Base-by-base conservation (phyloP, 345 rosid genomes). In the Citrus australasica region DNA sequence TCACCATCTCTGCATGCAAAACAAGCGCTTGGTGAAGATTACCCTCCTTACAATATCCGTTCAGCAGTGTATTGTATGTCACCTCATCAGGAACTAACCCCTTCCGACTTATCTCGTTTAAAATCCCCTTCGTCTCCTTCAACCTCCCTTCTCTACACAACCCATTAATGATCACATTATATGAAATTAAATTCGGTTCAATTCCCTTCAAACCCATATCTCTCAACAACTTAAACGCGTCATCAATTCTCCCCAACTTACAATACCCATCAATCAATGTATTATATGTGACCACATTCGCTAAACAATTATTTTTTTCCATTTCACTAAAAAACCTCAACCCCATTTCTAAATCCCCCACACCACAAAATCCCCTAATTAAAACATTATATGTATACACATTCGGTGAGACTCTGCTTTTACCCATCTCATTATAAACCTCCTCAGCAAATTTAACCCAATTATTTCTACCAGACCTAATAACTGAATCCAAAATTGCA, bases 281-380 rank as follows among this genome's bases (percentile, higher is more conserved):
- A 78, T 93, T 93, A 86, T 88, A 90, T 0, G 98, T 91, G 79
- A 94, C 98, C 85, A 93, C 97, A 85, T 94, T 93, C 4, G 95
- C 93, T 78, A 89, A 76, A 81, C 97, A 90, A 9, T 89, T 91
- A 22, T 83, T 84, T 76, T 58, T 83, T 85, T 94, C 95, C 98
- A 94, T 94, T 46, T 76, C 80, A 67, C 53, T 40, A 37, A 94
- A 87, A 64, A 93, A 76, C 14, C 35, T 48, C 35, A 89, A 70
- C 22, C 95, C 97, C 90, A 81, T 89, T 51, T 90, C 89, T 70
- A 94, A 59, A 86, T 94, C 89, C 78, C 93, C 90, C n/a, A 82
- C 97, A 33, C 67, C 75, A 67, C 91, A 90, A 77, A 94, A 92
- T 6, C 98, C 98, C 84, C 97, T 85, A 32, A 94, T 93, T 81